A percentile compares a stretch with the other conserved stretches of the same genome.
Evolutionary conservation across 768 basidiomycete genomes (phyloP).

Genomic region (Exidia glandulosa): DNA sequence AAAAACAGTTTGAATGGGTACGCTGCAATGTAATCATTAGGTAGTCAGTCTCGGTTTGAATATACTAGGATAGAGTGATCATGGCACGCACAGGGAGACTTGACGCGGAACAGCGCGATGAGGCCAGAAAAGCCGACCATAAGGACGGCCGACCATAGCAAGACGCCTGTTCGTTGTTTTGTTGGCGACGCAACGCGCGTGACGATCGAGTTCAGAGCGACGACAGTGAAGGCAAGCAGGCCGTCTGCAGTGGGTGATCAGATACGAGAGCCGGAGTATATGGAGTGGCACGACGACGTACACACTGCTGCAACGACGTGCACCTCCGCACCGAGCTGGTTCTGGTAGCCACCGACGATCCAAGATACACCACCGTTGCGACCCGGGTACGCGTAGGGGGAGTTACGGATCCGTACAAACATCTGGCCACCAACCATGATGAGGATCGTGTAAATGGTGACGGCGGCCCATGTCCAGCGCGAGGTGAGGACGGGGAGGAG

Average conservation of each 20-base stretch:
- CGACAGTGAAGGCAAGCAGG: constrained; percentile 64
- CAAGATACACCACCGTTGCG: constrained; percentile 45
- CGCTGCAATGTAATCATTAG: constrained; percentile 27
- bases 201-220: constrained; percentile 55
- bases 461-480: constrained; percentile 72
- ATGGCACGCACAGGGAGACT: constrained; percentile 62
- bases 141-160: constrained; percentile 76
- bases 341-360: constrained; percentile 83
- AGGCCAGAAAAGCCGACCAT: constrained; percentile 81
- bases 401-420: constrained; percentile 86
- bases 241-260: constrained; percentile 51
- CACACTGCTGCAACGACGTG: constrained; percentile 80
- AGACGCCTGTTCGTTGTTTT: constrained; percentile 77
- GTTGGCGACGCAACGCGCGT: constrained; percentile 63
- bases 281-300: constrained; percentile 30
- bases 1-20: constrained; percentile 76
- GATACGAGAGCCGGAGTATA: background rate
- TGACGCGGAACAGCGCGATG: constrained; percentile 77
- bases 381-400: constrained; percentile 50
- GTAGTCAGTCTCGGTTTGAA: background rate
- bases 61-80: background rate
- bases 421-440: constrained; percentile 91
- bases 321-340: constrained; percentile 87
- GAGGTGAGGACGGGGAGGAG: constrained; percentile 53
- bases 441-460: constrained; percentile 49